Conservation (phyloP, 305 asterid genomes). For the Solanum chacoense region DNA sequence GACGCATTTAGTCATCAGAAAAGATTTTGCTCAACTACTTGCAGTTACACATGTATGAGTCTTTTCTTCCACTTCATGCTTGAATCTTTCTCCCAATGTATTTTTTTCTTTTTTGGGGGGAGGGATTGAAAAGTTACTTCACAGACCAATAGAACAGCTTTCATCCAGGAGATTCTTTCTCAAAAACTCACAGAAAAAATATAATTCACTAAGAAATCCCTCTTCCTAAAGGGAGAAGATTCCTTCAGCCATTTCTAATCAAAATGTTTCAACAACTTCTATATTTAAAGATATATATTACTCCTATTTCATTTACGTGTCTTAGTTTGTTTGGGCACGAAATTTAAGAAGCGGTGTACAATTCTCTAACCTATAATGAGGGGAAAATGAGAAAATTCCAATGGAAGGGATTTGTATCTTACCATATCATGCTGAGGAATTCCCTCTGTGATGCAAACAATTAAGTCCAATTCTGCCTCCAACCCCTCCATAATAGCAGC, state of each 20-base stretch:
- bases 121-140: background rate
- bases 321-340: background rate
- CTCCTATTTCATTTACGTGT: background rate
- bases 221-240: background rate
- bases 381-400: background rate
- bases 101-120: background rate
- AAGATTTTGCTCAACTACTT: background rate
- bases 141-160: background rate
- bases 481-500: conserved; percentile 82
- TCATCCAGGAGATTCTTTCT: background rate
- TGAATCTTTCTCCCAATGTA: background rate
- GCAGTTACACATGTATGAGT: background rate
- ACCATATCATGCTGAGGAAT: conserved; percentile 99
- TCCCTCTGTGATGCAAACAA: conserved; percentile 80
- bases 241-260: background rate
- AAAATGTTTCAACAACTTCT: background rate
- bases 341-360: background rate
- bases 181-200: background rate
- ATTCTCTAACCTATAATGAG: background rate
- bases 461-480: conserved; percentile 88
- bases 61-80: background rate
- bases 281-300: background rate
- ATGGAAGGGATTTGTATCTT: background rate
- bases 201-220: background rate
- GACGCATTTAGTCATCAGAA: background rate